Evolutionary conservation across 1,139 yeast species (phyloP).

Genomic region (Yarrowia galli): DNA sequence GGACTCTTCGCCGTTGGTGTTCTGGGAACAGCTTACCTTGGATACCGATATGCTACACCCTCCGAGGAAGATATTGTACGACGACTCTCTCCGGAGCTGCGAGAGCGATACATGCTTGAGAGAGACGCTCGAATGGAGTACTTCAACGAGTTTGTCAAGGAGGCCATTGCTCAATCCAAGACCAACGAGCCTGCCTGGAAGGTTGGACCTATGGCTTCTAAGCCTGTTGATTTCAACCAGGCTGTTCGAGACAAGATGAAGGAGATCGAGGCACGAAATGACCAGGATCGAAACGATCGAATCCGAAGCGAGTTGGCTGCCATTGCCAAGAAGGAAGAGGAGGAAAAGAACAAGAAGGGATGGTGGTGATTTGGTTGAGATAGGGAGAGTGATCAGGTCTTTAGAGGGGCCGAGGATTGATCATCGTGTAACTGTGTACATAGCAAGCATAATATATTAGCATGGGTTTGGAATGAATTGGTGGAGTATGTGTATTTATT

Average conservation of each 20-base stretch:
- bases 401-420: too few relatives aligned
- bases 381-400: too few relatives aligned
- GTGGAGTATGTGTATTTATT: too few relatives aligned
- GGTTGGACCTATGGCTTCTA: conserved; percentile 35
- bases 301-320: conserved; percentile 17
- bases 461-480: neutral
- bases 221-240: conserved; percentile 25
- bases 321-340: conserved; percentile 35
- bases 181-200: conserved; percentile 37
- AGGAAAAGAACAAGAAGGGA: conserved; percentile 38
- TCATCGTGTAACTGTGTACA: conserved; percentile 14
- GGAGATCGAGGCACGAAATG: conserved; percentile 33
- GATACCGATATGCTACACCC: conserved; percentile 29
- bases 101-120: conserved; percentile 37
- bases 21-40: conserved; percentile 25
- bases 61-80: conserved; percentile 37
- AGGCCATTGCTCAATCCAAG: conserved; percentile 36
- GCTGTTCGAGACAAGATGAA: conserved; percentile 35
- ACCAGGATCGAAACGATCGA: conserved; percentile 27
- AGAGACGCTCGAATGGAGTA: conserved; percentile 38
- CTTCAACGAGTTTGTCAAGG: conserved; percentile 36
- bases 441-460: conserved; percentile 23
- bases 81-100: conserved; percentile 25
- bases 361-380: conserved; percentile 15
- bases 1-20: conserved; percentile 35